phyloP scores from a whole-genome alignment of 2,329 filamentous ascomycete genomes.

The Neurospora sp. region DNA sequence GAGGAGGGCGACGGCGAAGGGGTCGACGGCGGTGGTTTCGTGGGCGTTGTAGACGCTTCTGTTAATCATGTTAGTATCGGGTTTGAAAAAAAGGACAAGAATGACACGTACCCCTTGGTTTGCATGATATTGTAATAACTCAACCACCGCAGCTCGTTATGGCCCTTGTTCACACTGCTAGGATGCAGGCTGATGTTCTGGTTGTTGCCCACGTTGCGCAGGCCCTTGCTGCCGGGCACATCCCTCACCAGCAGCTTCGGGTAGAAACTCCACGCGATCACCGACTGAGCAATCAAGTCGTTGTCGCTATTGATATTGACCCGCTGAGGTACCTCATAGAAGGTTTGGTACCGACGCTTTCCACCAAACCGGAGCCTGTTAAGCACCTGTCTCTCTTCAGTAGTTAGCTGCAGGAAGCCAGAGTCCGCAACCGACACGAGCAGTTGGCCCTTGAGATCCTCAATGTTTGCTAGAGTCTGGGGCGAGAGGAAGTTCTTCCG shows the following conservation, averaged over 20 bases:
- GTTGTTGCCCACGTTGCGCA: conserved; percentile 88
- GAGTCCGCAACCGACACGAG: conserved; percentile 77
- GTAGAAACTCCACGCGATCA: conserved; percentile 92
- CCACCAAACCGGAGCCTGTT: conserved; percentile 57
- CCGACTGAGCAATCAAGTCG: conserved; percentile 66
- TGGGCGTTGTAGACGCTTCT: conserved; percentile 74
- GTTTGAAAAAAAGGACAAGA: neutral
- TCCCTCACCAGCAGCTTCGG: conserved; percentile 83
- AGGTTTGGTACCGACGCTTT: conserved; percentile 53
- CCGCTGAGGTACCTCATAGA: conserved; percentile 71
- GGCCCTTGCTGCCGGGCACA: conserved; percentile 57
- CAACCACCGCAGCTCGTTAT: conserved; percentile 63
- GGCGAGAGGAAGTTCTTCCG: conserved; percentile 86
- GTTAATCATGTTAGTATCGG: neutral
- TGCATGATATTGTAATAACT: conserved; percentile 99
- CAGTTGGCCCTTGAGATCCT: conserved; percentile 90
- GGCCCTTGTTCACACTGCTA: conserved; percentile 75
- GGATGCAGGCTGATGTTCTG: conserved; percentile 81
- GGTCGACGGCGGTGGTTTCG: conserved; percentile 71
- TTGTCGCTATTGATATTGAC: conserved; percentile 71
- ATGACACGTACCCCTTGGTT: conserved; percentile 56
- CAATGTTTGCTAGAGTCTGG: conserved; percentile 84
- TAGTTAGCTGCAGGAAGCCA: conserved; percentile 66
- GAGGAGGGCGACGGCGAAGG: conserved; percentile 72
- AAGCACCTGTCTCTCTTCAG: conserved; percentile 60